These are phyloP conservation scores for Linnemannia hyalina DNA, from an alignment of 192 early-diverging fungal genomes.

Conservation along the genomic window DNA sequence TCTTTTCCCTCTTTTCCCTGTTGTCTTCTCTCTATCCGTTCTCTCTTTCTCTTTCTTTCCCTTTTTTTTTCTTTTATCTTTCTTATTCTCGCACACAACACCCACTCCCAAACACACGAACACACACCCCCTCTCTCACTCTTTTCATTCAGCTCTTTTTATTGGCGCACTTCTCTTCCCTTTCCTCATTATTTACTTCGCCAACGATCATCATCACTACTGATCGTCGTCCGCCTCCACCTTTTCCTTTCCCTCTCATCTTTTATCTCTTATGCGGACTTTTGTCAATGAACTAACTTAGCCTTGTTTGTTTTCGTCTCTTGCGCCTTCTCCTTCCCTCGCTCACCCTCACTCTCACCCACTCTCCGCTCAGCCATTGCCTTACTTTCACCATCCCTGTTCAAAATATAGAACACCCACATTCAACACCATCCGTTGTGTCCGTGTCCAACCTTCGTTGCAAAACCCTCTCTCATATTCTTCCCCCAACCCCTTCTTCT, in stretches of 20 bases:
- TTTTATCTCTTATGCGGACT: neutral
- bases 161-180: too few relatives aligned
- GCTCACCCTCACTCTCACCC: neutral
- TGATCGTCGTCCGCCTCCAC: neutral
- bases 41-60: neutral
- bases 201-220: neutral
- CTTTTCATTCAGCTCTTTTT: neutral
- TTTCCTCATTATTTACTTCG: too few relatives aligned
- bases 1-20: neutral
- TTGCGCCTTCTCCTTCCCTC: neutral
- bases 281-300: neutral
- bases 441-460: too few relatives aligned
- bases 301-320: neutral
- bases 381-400: too few relatives aligned
- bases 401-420: too few relatives aligned
- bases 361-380: neutral
- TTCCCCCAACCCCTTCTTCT: neutral
- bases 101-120: neutral
- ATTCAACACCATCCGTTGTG: neutral
- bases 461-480: neutral
- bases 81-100: neutral
- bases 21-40: neutral
- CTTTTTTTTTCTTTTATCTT: neutral
- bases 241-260: neutral
- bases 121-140: neutral